These are phyloP conservation scores for Penicillium psychrofluorescens DNA, from an alignment of 495 filamentous ascomycete genomes.

Conservation along the genomic window DNA sequence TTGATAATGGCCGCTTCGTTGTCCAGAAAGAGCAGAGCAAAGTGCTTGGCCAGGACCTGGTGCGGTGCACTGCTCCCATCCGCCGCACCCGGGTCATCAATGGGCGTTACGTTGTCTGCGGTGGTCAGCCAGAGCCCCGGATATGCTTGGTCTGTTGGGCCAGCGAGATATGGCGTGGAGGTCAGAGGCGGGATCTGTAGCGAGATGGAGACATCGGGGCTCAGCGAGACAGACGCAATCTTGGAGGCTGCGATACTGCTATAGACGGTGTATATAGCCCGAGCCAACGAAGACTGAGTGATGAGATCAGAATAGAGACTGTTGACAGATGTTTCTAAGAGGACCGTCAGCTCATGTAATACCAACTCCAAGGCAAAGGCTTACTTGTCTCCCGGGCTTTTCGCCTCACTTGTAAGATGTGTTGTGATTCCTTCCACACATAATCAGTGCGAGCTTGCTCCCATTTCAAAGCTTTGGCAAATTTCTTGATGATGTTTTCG, in stretches of 20 bases:
- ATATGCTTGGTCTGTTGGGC: slow-evolving; percentile 54
- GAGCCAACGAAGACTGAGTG: slow-evolving; percentile 68
- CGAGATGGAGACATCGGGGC: slow-evolving; percentile 56
- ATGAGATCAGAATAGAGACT: slow-evolving; percentile 55
- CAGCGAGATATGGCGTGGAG: slow-evolving; percentile 65
- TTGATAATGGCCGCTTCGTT: slow-evolving; percentile 76
- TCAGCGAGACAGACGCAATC: slow-evolving; percentile 66
- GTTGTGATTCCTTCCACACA: slow-evolving; percentile 78
- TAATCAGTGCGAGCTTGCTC: slow-evolving; percentile 83
- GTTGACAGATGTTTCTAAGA: slow-evolving; percentile 28
- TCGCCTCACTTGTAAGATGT: slow-evolving; percentile 69
- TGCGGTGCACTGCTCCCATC: slow-evolving; percentile 45
- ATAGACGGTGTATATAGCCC: slow-evolving; percentile 74
- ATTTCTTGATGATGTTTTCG: slow-evolving; percentile 79
- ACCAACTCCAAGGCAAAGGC: slow-evolving; percentile 6
- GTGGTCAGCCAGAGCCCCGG: slow-evolving; percentile 81
- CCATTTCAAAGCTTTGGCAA: slow-evolving; percentile 82
- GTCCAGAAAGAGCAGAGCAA: slow-evolving; percentile 76
- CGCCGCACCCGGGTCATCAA: slow-evolving; percentile 50
- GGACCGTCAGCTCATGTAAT: background rate
- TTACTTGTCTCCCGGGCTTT: slow-evolving; percentile 69
- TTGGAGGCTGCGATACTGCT: slow-evolving; percentile 71
- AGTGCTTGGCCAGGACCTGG: slow-evolving; percentile 68
- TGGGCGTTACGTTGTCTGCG: slow-evolving; percentile 60
- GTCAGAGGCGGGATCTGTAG: slow-evolving; percentile 80